A percentile compares a stretch with the other conserved stretches of the same genome.
Conservation (phyloP, 2,329 filamentous ascomycete species). For the Curvularia spicifera region DNA sequence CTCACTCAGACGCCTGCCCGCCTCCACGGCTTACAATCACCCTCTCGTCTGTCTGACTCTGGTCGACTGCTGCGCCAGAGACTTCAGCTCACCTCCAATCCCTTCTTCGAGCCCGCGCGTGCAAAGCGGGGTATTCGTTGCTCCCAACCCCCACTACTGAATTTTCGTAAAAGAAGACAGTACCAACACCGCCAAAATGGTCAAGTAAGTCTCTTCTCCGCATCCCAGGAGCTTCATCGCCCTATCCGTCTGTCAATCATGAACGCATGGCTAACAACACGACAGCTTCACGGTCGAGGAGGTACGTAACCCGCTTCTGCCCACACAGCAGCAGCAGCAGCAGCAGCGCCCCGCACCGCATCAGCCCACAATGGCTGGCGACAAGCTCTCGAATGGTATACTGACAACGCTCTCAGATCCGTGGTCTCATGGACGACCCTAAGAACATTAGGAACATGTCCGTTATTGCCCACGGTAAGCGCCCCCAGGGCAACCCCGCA, state of each 20-base stretch:
- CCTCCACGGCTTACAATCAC: constrained; percentile 31
- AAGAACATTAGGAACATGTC: constrained; percentile 91
- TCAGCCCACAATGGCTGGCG: constrained; percentile 24
- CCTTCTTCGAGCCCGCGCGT: constrained; percentile 31
- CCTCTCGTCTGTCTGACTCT: constrained; percentile 38
- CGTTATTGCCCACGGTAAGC: constrained; percentile 94
- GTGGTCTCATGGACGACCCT: constrained; percentile 78
- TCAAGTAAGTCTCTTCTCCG: constrained; percentile 80
- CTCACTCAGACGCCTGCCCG: constrained; percentile 27
- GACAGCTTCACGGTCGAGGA: constrained; percentile 96
- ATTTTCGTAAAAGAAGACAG: constrained; percentile 46
- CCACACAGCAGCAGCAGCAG: constrained; percentile 2
- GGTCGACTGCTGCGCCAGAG: constrained; percentile 44
- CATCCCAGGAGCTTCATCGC: neutral
- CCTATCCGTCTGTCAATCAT: neutral
- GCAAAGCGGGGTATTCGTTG: constrained; percentile 47
- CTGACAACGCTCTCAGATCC: constrained; percentile 64
- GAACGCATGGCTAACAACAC: constrained; percentile 57
- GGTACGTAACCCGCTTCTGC: constrained; percentile 57
- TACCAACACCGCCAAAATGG: constrained; percentile 90
- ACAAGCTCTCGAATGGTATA: constrained; percentile 13
- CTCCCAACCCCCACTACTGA: constrained; percentile 39
- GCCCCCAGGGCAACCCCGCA: constrained; percentile 22
- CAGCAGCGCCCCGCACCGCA: constrained; percentile 12
- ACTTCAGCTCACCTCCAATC: constrained; percentile 31